Evolutionary conservation across 805 yeast species (phyloP).

Genomic region (Danielia oregonensis): DNA sequence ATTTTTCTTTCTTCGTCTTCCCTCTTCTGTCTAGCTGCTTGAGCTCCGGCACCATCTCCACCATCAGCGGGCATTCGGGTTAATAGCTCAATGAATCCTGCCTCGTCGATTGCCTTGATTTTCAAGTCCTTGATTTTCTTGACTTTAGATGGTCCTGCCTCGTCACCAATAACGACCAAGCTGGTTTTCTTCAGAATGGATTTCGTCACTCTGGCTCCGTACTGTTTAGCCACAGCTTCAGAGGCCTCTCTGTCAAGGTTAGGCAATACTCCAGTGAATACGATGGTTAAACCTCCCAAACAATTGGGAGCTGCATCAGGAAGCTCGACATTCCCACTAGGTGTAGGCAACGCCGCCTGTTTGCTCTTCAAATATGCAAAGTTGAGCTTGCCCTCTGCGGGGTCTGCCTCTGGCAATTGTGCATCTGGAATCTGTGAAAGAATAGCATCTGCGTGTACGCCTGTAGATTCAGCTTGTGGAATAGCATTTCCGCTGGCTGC

Average conservation of each 20-base stretch:
- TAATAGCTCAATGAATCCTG: slow-evolving; percentile 75
- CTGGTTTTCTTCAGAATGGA: slow-evolving; percentile 83
- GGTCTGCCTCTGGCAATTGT: slow-evolving; percentile 54
- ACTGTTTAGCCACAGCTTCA: slow-evolving; percentile 71
- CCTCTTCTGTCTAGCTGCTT: slow-evolving; percentile 64
- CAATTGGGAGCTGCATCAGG: slow-evolving; percentile 88
- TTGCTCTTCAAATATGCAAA: slow-evolving; percentile 44
- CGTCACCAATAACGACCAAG: slow-evolving; percentile 86
- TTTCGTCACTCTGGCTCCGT: slow-evolving; percentile 89
- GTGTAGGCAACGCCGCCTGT: slow-evolving; percentile 20
- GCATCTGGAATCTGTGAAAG: slow-evolving; percentile 72
- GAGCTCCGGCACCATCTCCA: slow-evolving; percentile 79
- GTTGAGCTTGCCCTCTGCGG: slow-evolving; percentile 52
- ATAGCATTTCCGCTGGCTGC: slow-evolving; percentile 3
- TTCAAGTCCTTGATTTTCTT: slow-evolving; percentile 68
- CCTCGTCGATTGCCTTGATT: slow-evolving; percentile 81
- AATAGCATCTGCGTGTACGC: slow-evolving; percentile 52
- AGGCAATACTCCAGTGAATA: slow-evolving; percentile 89
- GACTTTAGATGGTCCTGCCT: slow-evolving; percentile 96
- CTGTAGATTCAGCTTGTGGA: too few species aligned
- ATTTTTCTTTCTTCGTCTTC: slow-evolving; percentile 63
- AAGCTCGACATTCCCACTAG: slow-evolving; percentile 43
- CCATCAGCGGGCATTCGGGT: slow-evolving; percentile 86
- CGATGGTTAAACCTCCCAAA: slow-evolving; percentile 82
- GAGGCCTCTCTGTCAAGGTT: slow-evolving; percentile 71